phyloP scores from a whole-genome alignment of 306 rosid species.

The Lathyrus tuberosus region DNA sequence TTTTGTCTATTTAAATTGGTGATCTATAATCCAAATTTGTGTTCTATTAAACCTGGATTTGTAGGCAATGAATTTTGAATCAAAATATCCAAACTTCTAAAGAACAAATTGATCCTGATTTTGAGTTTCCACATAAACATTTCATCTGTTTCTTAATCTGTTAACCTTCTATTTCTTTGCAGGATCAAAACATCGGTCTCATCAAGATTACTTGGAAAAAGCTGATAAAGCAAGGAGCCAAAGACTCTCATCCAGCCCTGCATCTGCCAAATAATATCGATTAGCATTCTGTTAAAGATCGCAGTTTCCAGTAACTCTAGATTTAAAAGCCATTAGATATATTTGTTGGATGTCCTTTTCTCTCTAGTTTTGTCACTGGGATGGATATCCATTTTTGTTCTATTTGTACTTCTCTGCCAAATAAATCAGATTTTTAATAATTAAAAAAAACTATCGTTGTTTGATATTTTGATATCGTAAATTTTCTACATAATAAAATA shows the following conservation, averaged over 20 bases:
- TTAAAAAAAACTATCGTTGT: not conserved
- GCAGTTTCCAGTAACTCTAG: slow-evolving; percentile 27
- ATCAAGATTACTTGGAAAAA: slow-evolving; percentile 91
- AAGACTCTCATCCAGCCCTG: slow-evolving; percentile 79
- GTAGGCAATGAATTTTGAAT: not conserved
- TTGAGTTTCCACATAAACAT: not conserved
- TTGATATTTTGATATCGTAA: slow-evolving; percentile 24
- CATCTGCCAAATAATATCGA: slow-evolving; percentile 63
- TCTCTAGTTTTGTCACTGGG: slow-evolving; percentile 22
- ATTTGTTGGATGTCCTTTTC: slow-evolving; percentile 10
- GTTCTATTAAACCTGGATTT: not conserved
- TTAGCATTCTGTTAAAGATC: slow-evolving; percentile 32
- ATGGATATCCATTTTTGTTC: slow-evolving; percentile 32
- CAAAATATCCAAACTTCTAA: not conserved
- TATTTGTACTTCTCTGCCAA: slow-evolving; percentile 4
- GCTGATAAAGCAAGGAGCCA: slow-evolving; percentile 96
- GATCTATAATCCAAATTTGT: not conserved
- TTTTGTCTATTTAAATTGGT: not conserved
- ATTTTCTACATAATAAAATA: slow-evolving; percentile 26
- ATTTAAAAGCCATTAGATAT: slow-evolving; percentile 23
- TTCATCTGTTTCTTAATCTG: slow-evolving; percentile 12
- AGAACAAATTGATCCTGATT: not conserved
- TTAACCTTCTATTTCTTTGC: slow-evolving; percentile 37
- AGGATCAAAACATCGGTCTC: slow-evolving; percentile 88
- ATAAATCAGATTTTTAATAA: slow-evolving; percentile 11